These are phyloP conservation scores for Cerioporus squamosus DNA, from an alignment of 1,284 basidiomycete genomes.

Conservation along the genomic window DNA sequence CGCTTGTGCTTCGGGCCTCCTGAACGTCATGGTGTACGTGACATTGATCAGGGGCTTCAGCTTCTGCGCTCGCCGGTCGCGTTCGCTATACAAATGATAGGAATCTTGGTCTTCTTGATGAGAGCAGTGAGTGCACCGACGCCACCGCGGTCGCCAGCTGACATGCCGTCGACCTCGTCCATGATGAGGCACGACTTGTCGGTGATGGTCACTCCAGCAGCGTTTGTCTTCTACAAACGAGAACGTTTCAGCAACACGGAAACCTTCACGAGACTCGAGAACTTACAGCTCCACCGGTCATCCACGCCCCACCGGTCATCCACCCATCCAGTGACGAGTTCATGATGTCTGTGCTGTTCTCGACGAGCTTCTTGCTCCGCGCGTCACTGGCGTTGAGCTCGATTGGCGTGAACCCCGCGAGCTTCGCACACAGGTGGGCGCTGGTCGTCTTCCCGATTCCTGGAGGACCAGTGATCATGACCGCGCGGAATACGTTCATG, in stretches of 20 bases:
- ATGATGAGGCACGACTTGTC: conserved; percentile 91
- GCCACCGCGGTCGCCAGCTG: conserved; percentile 94
- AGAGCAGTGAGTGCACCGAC: conserved; percentile 91
- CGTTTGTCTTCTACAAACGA: conserved; percentile 55
- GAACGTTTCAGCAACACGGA: not conserved
- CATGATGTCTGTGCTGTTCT: conserved; percentile 88
- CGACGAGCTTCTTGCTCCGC: conserved; percentile 95
- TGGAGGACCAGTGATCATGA: conserved; percentile 92
- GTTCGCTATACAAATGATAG: conserved; percentile 98
- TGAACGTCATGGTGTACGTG: conserved; percentile 80
- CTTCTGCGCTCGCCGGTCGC: conserved; percentile 85
- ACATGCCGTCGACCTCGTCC: conserved; percentile 99
- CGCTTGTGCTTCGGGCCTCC: conserved; percentile 75
- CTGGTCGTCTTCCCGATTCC: conserved; percentile 98
- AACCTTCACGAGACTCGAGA: too few species aligned
- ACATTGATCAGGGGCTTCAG: conserved; percentile 85
- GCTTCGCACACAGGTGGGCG: conserved; percentile 89
- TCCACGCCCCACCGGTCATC: conserved; percentile 60
- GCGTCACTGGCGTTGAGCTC: conserved; percentile 97
- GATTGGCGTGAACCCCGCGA: conserved; percentile 90
- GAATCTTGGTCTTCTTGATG: conserved; percentile 96
- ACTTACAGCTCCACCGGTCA: too few species aligned
- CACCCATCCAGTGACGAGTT: conserved; percentile 91
- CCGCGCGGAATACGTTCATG: conserved; percentile 87
- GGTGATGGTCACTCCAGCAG: conserved; percentile 73